phyloP scores from a whole-genome alignment of 352 stramenopile genomes.

The Phytophthora sp. region DNA sequence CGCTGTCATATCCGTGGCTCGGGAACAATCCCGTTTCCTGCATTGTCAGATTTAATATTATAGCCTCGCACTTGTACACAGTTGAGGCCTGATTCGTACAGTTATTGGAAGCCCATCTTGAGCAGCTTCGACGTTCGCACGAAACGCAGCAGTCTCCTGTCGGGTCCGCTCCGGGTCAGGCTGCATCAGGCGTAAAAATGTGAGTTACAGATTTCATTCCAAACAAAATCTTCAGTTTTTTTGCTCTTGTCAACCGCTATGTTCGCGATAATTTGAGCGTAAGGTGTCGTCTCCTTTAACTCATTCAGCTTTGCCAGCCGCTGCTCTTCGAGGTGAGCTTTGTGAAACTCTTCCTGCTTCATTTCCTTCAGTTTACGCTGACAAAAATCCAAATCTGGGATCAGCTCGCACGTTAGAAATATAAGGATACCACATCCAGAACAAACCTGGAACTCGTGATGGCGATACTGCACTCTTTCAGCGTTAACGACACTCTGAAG shows the following conservation, averaged over 20 bases:
- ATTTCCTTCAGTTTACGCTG: constrained; percentile 66
- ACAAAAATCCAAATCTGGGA: not conserved
- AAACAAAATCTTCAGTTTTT: not conserved
- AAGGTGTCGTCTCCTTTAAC: constrained; percentile 71
- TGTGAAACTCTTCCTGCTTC: constrained; percentile 37
- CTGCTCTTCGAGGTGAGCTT: constrained; percentile 40
- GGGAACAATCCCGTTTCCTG: constrained; percentile 78
- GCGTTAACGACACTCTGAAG: constrained; percentile 55
- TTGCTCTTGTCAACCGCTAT: constrained; percentile 49
- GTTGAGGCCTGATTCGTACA: too few relatives aligned
- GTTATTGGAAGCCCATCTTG: constrained; percentile 63
- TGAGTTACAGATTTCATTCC: not conserved
- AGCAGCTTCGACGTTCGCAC: constrained; percentile 65
- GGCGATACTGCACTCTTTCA: constrained; percentile 70
- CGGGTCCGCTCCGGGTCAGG: constrained; percentile 64
- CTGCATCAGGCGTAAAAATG: constrained; percentile 31
- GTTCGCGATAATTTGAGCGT: constrained; percentile 63
- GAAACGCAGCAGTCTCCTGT: constrained; percentile 76
- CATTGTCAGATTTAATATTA: too few relatives aligned
- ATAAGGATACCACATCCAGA: not conserved
- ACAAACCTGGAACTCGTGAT: constrained; percentile 60
- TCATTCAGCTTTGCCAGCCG: constrained; percentile 55
- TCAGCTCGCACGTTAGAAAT: not conserved
- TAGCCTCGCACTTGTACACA: not conserved
- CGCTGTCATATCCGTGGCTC: constrained; percentile 74